Evolutionary conservation across 2,329 filamentous ascomycete genomes (phyloP).

Genomic region (Aaosphaeria arxii): DNA sequence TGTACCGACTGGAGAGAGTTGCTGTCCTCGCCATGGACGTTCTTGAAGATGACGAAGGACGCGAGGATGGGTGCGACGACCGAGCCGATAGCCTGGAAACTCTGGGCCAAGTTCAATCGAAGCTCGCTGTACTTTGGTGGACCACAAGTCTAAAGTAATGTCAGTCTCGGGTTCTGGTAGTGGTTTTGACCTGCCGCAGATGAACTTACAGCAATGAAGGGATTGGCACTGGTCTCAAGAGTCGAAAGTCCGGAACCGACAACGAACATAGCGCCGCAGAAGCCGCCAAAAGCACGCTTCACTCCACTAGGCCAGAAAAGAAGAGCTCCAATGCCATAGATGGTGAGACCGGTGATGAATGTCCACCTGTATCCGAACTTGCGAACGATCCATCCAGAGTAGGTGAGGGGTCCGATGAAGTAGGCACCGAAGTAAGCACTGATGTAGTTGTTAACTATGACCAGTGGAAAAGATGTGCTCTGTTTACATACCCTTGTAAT

Average conservation of each 20-base stretch:
- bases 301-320: conserved; percentile 52
- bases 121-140: conserved; percentile 57
- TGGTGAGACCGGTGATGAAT: conserved; percentile 64
- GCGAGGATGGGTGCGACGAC: conserved; percentile 53
- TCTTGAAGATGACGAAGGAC: conserved; percentile 58
- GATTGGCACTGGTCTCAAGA: conserved; percentile 56
- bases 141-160: conserved; percentile 42
- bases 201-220: conserved; percentile 38
- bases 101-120: conserved; percentile 56
- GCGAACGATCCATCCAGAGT: conserved; percentile 23
- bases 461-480: background rate
- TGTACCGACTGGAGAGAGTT: conserved; percentile 61
- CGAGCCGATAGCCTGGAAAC: conserved; percentile 56
- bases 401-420: conserved; percentile 37
- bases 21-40: conserved; percentile 52
- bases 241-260: conserved; percentile 49
- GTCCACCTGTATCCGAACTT: conserved; percentile 65
- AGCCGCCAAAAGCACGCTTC: conserved; percentile 53
- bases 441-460: conserved; percentile 16
- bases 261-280: conserved; percentile 55
- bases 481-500: conserved; percentile 16
- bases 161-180: background rate
- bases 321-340: conserved; percentile 53
- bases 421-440: conserved; percentile 41
- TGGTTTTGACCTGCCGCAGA: conserved; percentile 45